Conservation (phyloP, 139 green algal genomes). For the Gonium pectorale region DNA sequence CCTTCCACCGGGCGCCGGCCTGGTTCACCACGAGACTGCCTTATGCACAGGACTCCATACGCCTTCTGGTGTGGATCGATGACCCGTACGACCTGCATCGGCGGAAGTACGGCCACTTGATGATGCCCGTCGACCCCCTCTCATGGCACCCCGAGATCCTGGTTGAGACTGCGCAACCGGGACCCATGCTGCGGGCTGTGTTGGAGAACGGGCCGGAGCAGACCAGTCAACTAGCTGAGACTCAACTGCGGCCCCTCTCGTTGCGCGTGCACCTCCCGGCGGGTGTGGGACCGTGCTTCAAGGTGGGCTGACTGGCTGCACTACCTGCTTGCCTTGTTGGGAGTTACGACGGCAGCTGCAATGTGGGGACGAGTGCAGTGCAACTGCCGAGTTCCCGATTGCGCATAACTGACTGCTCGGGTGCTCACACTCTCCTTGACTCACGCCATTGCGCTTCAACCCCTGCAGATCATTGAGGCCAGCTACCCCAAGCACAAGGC, state of each 20-base stretch:
- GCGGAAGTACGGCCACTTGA: not conserved
- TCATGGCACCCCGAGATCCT: not conserved
- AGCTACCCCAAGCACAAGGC: constrained; percentile 34
- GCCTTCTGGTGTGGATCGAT: not conserved
- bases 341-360: not conserved
- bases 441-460: too few relatives aligned
- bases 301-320: not conserved
- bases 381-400: not conserved
- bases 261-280: not conserved
- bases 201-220: not conserved
- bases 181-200: not conserved
- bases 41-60: constrained; percentile 2
- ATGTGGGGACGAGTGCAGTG: not conserved
- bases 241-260: not conserved
- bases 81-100: not conserved
- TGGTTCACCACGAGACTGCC: not conserved
- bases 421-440: not conserved
- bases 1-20: not conserved
- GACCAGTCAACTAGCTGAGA: not conserved
- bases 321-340: not conserved
- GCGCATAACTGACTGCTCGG: not conserved
- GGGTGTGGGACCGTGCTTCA: not conserved
- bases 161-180: not conserved
- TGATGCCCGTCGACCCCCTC: not conserved
- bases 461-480: constrained; percentile 3